phyloP scores from a whole-genome alignment of 768 basidiomycete genomes.

The Naganishia randhawae region DNA sequence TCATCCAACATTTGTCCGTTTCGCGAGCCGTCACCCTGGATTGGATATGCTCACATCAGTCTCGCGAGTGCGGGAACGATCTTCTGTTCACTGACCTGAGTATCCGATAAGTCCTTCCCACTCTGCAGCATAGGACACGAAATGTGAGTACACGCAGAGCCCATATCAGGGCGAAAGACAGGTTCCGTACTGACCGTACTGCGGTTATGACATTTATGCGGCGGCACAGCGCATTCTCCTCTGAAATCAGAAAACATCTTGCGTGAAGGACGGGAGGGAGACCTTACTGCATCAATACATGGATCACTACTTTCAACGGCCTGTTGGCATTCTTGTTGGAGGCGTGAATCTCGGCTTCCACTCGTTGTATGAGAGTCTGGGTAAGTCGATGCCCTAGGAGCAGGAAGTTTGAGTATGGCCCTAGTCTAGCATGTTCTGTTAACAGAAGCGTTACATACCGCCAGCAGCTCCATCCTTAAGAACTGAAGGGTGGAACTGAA shows the following conservation, averaged over 20 bases:
- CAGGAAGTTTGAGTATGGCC: too few relatives aligned
- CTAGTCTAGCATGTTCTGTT: not conserved
- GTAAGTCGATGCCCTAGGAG: not conserved
- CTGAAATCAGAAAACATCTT: not conserved
- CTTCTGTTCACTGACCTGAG: not conserved
- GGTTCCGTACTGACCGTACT: not conserved
- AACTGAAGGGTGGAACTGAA: not conserved
- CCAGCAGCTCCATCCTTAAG: not conserved
- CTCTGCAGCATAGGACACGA: not conserved
- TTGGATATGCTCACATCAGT: not conserved
- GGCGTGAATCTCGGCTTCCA: not conserved
- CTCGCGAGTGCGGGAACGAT: not conserved
- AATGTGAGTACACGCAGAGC: not conserved
- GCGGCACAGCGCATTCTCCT: not conserved
- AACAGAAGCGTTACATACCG: not conserved
- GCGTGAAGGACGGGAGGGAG: not conserved
- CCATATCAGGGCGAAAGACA: not conserved
- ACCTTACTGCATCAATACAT: constrained; percentile 16
- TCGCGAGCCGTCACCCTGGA: not conserved
- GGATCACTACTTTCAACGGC: not conserved
- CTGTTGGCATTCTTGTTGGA: not conserved
- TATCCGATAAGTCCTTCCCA: not conserved
- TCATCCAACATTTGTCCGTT: not conserved
- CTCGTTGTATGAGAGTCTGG: not conserved
- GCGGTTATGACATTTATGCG: not conserved